Evolutionary conservation across 1,139 yeast genomes (phyloP), one percentile per base, ranked within the genome.

Genomic region (Zygoascus sp.): DNA sequence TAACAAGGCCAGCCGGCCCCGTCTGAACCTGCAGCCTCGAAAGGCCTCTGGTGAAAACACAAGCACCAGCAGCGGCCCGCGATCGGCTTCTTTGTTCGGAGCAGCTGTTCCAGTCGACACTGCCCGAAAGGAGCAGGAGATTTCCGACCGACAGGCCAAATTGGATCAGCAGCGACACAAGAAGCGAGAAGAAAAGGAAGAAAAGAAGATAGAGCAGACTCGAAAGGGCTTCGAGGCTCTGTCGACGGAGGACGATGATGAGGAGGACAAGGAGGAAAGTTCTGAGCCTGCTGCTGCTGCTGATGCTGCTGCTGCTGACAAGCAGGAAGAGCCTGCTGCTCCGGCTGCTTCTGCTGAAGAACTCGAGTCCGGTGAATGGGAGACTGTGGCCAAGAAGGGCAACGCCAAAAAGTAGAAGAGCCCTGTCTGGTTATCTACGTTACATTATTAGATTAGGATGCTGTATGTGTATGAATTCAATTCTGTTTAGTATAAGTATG

Each of bases 181-280:
- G 25, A 32, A 46, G 50, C 46, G 39, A 37, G 34, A 41, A 32
- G 46, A 54, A 35, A 36, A 45, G 21, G 48, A 32, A 38, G 46
- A 39, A 7, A 50, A 53, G 30, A 46, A 40, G 40, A 49, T 48
- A 30, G 61, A 58, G 46, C 53, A 50, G 46, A 51, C 59, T 37
- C 54, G 61, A 40, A 57, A 58, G 51, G 58, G 68, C 16, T 88
- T 75, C 63, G 77, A 81, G 53, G 87, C 86, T 35, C 75, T 88
- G 65, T 74, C 79, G 46, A 70, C 73, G 49, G 90, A 83, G 45
- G 85, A 77, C 30, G 88, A 81, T 17, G 85, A 79, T 5, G 84
- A 79, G 45, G 75, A 67, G 44, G 52, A 53, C 16, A 50, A 50
- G 42, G 61, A 55, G 49, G 56, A 61, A 40, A 55, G 70, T 70